Conservation (phyloP, 108 stramenopile genomes). For the Fistulifera solaris region DNA sequence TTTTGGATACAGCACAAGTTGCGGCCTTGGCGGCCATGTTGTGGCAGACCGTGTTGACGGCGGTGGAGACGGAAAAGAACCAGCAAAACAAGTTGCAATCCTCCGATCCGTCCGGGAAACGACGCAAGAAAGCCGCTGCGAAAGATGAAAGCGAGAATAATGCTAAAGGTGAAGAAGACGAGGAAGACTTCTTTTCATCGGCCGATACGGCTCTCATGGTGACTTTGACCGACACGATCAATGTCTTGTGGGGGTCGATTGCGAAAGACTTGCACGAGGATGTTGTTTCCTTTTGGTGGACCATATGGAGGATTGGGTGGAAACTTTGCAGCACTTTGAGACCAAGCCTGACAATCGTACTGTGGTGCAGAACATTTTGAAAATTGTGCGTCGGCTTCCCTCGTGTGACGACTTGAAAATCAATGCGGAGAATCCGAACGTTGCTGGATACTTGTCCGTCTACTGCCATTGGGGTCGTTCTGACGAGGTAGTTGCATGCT, state of each 20-base stretch:
- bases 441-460: neutral
- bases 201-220: constrained; percentile 56
- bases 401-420: neutral
- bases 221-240: constrained; percentile 50
- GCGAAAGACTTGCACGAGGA: constrained; percentile 8
- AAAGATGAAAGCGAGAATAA: constrained; percentile 10
- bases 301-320: constrained; percentile 13
- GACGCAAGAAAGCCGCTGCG: neutral
- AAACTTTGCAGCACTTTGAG: neutral
- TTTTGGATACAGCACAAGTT: constrained; percentile 54
- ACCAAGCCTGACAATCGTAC: neutral
- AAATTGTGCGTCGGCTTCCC: neutral
- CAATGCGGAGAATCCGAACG: constrained; percentile 16
- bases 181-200: constrained; percentile 13
- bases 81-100: constrained; percentile 8
- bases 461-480: no score
- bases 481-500: no score
- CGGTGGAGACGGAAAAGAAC: constrained; percentile 29
- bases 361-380: neutral
- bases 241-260: constrained; percentile 57
- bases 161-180: constrained; percentile 5
- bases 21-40: constrained; percentile 81
- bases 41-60: constrained; percentile 50
- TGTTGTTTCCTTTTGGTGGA: constrained; percentile 4
- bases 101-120: constrained; percentile 5